Evolutionary conservation across 768 basidiomycete species (phyloP).

Genomic region (Lanmaoa rubissima): DNA sequence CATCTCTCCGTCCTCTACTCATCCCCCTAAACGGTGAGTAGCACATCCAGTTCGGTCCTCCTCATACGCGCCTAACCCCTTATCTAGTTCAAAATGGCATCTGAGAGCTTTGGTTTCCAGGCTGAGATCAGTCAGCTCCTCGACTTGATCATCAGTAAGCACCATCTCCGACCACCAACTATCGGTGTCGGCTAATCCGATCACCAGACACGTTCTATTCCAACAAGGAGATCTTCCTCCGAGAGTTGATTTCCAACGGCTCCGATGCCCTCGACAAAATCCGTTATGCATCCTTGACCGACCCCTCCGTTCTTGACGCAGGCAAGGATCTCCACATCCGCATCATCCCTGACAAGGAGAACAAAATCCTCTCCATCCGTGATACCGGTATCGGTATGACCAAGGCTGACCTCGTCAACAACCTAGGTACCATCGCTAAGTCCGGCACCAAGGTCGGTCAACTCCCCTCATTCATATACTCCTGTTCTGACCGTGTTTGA

Average conservation of each 20-base stretch:
- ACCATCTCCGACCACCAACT: not conserved
- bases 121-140: slow-evolving; percentile 99
- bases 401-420: slow-evolving; percentile 99
- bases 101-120: slow-evolving; percentile 94
- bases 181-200: slow-evolving; percentile 3
- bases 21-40: slow-evolving; percentile 16
- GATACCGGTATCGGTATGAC: slow-evolving; percentile 99
- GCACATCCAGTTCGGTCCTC: not conserved
- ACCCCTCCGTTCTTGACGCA: slow-evolving; percentile 83
- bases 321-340: slow-evolving; percentile 94
- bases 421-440: slow-evolving; percentile 94
- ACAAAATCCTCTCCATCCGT: slow-evolving; percentile 85
- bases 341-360: slow-evolving; percentile 94
- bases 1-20: slow-evolving; percentile 7
- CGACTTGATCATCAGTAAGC: slow-evolving; percentile 96
- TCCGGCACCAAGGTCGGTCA: slow-evolving; percentile 80
- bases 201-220: slow-evolving; percentile 96
- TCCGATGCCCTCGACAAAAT: slow-evolving; percentile 99
- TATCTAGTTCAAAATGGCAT: slow-evolving; percentile 51
- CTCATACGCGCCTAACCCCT: slow-evolving; percentile 11
- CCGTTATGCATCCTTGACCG: slow-evolving; percentile 93
- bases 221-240: slow-evolving; percentile 99
- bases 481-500: slow-evolving; percentile 9
- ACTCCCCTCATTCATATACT: not conserved
- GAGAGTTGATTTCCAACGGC: slow-evolving; percentile 94